phyloP scores from a whole-genome alignment of 106 monocot species.

The Posidonia australis region DNA sequence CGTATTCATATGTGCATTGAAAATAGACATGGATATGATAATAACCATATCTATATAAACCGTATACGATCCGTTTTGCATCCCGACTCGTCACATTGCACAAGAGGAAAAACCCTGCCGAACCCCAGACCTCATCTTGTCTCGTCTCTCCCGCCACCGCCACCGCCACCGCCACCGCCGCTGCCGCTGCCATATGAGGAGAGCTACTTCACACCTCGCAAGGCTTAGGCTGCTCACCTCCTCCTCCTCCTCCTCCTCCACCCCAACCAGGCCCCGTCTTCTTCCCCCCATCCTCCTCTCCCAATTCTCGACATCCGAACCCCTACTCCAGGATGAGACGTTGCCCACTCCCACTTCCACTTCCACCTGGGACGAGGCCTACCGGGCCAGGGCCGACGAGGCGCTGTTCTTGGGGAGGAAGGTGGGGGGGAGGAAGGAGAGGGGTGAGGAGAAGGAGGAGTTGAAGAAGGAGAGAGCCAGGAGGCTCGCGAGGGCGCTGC shows the following conservation, averaged over 20 bases:
- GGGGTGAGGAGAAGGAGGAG: constrained; percentile 11
- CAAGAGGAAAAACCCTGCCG: too few species aligned
- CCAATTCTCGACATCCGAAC: not conserved
- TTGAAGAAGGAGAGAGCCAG: constrained; percentile 40
- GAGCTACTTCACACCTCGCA: not conserved
- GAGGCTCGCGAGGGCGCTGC: constrained; percentile 49
- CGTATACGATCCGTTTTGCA: too few species aligned
- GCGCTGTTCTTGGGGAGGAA: constrained; percentile 33
- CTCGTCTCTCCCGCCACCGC: not conserved
- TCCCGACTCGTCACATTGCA: too few species aligned
- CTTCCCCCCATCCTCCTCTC: not conserved
- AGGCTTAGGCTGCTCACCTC: too few species aligned
- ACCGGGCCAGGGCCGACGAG: constrained; percentile 58
- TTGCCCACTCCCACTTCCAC: not conserved
- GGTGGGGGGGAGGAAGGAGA: not conserved
- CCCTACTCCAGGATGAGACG: not conserved
- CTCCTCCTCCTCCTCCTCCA: not conserved
- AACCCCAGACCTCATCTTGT: too few species aligned
- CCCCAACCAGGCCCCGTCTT: not conserved
- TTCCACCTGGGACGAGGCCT: constrained; percentile 40
- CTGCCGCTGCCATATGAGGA: not conserved
- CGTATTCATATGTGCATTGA: too few species aligned
- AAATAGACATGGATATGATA: too few species aligned
- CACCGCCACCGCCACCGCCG: not conserved
- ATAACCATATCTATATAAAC: too few species aligned